Evolutionary conservation across 306 rosid genomes (phyloP), one percentile per base, ranked within the genome.

Genomic region (Vigna angularis): DNA sequence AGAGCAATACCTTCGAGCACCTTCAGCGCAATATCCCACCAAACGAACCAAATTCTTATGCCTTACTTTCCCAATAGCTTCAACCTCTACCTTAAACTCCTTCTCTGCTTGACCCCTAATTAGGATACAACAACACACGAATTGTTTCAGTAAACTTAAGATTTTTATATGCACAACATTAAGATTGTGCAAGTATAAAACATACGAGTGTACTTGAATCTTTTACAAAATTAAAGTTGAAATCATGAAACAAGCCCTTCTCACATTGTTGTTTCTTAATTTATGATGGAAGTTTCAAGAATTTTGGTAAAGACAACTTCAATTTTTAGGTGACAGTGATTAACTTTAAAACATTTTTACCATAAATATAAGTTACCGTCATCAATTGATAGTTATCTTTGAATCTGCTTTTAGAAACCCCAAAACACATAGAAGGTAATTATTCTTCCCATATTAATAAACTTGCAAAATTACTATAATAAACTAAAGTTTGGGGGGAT

Each of bases 81-180:
- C 99, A 70, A 95, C 99, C 88, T 95, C 99, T 70, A 91, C 98
- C 87, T 87, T 88, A 84, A 95, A 95, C 91, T 95, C 99, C 66
- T 86, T 95, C 82, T 93, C 93, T 0, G 99, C 99, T 80, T 95
- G 97, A 73, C 99, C 99, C 90, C 99, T 95, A 66, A 17, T 81
- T 52, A 75, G 26, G 36, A 40, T 12, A 78, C 45, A 61, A 78
- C 11, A 58, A 20, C 56, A 50, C 68, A 55, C 64, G 38, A 85
- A 26, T 26, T 74, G 34, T 62, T 78, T 78, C 7, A 57, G 22
- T 72, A 70, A 14, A 44, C 49, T 10, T 1, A 44, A 4, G 12
- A 10, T 42, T 44, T 44, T 44, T 44, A 44, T 44, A 11, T 44
- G 49, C 13, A 42, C 0, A 9, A 2, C 48, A 42, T 42, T 26